Conservation (phyloP, 768 basidiomycete species). For the Lactifluus volemus region DNA sequence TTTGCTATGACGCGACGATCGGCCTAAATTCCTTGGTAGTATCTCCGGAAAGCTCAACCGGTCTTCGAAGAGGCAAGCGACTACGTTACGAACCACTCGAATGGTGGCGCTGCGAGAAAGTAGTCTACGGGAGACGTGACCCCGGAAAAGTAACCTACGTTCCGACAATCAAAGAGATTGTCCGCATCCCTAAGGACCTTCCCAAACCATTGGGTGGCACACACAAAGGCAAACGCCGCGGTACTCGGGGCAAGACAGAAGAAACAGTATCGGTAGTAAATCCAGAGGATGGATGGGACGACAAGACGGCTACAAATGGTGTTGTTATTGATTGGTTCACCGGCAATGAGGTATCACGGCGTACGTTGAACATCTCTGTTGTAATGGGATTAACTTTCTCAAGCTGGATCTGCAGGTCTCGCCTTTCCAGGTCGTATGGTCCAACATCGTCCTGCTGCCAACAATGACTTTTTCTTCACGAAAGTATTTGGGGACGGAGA, state of each 20-base stretch:
- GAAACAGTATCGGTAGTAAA: conserved; percentile 31
- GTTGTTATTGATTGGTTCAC: conserved; percentile 60
- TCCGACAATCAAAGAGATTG: conserved; percentile 58
- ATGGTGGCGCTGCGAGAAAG: conserved; percentile 89
- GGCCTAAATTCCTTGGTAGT: conserved; percentile 13
- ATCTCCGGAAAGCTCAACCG: conserved; percentile 29
- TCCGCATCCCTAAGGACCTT: conserved; percentile 45
- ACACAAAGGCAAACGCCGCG: conserved; percentile 31
- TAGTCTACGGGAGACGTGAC: conserved; percentile 66
- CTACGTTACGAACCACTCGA: conserved; percentile 67
- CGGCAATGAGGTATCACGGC: conserved; percentile 52
- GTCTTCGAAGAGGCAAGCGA: conserved; percentile 65
- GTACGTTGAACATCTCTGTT: conserved; percentile 39
- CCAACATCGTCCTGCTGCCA: conserved; percentile 47
- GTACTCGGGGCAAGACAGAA: conserved; percentile 37
- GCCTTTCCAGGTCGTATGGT: conserved; percentile 70
- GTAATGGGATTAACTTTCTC: neutral
- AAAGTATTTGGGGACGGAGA: conserved; percentile 88
- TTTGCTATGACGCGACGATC: neutral
- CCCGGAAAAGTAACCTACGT: conserved; percentile 42
- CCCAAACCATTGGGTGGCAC: conserved; percentile 37
- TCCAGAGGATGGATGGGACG: conserved; percentile 75
- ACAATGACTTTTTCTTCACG: conserved; percentile 74
- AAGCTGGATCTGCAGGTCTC: conserved; percentile 44
- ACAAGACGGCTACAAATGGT: conserved; percentile 56